Base-by-base conservation (phyloP, 768 basidiomycete genomes). In the Bullera alba region DNA sequence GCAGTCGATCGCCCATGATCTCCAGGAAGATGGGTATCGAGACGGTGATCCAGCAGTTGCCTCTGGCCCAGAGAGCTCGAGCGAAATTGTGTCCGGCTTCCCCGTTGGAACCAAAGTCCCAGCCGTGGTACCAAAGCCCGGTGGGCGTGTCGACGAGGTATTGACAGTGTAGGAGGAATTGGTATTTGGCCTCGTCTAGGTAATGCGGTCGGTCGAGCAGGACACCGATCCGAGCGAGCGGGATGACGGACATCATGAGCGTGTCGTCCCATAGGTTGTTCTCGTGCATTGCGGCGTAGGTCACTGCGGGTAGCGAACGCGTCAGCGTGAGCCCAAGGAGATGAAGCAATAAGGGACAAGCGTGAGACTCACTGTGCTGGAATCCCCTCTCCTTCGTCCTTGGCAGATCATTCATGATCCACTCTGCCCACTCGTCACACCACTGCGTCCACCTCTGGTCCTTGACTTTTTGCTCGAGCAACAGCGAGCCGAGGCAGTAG, bases 241-340 rank as follows among this genome's bases (percentile, higher is more conserved):
- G 79, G n/a, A 80, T 70, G 14, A 80, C 79, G 23, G 61, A 50
- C 61, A 80, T 80, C 78, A 80, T 79, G 51, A 80, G 66, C 2
- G 79, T 80, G 62, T 81, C 80, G 60, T 80, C 79, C 79, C 79
- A 79, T 5, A 79, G 60, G 50, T 79, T 77, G 50, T 79, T 75
- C 54, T 72, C 43, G 60, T 79, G 75, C 36, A 67, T 25, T 74
- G 63, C 59, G 76, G 77, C 12, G 77, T 79, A 48, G 76, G 53
- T 60, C 51, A 70, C 46, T 53, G 48, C 39, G 34, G 3, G 46
- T 42, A 21, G 32, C 7, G 21, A n/a, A n/a, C n/a, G n/a, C n/a
- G n/a, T n/a, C n/a, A n/a, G 25, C 12, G 28, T 7, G 28, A 44
- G 42, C 27, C 12, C 12, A 22, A 21, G 25, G 42, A 44, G 19